A percentile compares a stretch with the other conserved stretches of the same genome.
These are phyloP conservation scores for Sporisorium graminicola DNA, from an alignment of 1,284 basidiomycete genomes.

Conservation along the genomic window DNA sequence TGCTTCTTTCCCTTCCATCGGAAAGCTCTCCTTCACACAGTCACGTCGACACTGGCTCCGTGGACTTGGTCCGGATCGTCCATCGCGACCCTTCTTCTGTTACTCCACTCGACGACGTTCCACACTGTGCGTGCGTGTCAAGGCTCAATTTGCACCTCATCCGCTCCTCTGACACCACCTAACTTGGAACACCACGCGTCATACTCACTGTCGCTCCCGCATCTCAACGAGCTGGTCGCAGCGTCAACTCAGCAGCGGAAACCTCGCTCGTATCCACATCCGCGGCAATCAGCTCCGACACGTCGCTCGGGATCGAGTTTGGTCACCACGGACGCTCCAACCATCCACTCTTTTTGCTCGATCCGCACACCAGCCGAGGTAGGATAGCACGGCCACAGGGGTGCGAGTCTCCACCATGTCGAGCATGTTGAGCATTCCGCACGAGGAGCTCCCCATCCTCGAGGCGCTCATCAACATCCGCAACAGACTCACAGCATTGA, in stretches of 20 bases:
- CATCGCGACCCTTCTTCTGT: neutral
- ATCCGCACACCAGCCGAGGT: neutral
- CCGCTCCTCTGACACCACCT: neutral
- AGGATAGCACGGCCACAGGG: constrained; percentile 4
- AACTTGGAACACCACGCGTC: neutral
- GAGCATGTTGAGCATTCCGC: constrained; percentile 67
- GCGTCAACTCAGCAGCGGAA: neutral
- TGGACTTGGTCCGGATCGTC: constrained; percentile 1
- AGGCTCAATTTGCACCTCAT: constrained; percentile 5
- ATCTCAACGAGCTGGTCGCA: neutral
- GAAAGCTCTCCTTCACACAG: neutral
- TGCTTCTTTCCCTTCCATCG: neutral
- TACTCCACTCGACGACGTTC: neutral
- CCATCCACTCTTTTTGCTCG: neutral
- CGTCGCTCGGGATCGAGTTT: neutral
- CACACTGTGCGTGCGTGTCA: neutral
- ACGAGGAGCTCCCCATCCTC: constrained; percentile 86
- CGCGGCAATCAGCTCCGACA: neutral
- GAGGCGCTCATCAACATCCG: constrained; percentile 95
- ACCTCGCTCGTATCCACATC: neutral
- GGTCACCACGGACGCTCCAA: neutral
- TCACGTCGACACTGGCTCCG: neutral
- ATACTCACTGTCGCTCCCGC: neutral
- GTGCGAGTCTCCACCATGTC: constrained; percentile 31
- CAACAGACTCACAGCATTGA: constrained; percentile 83